Percentiles rank a stretch among this genome's conserved stretches.
phyloP scores from a whole-genome alignment of 805 yeast species.

The Saccharomycopsis sp. region DNA sequence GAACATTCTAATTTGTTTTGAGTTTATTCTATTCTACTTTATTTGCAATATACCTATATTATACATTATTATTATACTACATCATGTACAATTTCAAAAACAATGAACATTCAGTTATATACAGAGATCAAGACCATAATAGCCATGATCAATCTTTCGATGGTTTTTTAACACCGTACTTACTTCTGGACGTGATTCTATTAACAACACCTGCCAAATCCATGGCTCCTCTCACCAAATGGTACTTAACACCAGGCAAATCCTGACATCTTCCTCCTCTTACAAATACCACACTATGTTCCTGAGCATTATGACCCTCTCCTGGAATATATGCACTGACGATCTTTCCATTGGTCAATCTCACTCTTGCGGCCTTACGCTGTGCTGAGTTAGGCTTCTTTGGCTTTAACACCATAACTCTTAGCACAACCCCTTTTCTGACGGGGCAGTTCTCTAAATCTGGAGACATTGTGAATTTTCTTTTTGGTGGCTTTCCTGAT shows the following conservation, averaged over 20 bases:
- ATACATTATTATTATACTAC: background rate
- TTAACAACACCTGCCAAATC: conserved; percentile 95
- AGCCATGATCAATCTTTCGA: conserved; percentile 37
- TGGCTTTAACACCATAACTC: conserved; percentile 94
- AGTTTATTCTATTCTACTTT: background rate
- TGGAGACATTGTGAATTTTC: conserved; percentile 57
- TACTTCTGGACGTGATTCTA: conserved; percentile 81
- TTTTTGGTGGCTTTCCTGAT: conserved; percentile 44
- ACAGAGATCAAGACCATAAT: too few species aligned
- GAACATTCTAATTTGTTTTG: background rate
- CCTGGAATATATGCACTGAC: conserved; percentile 95
- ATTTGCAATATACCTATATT: background rate
- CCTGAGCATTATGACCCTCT: conserved; percentile 97
- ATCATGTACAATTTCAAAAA: background rate
- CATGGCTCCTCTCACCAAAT: conserved; percentile 84
- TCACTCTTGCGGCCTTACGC: conserved; percentile 93
- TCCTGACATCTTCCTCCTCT: conserved; percentile 99
- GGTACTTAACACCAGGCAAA: conserved; percentile 96
- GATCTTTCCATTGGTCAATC: conserved; percentile 82
- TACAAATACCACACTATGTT: conserved; percentile 90
- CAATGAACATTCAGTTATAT: too few species aligned
- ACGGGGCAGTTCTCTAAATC: conserved; percentile 80
- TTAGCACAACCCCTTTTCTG: conserved; percentile 84
- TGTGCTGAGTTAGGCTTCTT: conserved; percentile 98
- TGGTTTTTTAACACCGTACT: conserved; percentile 89